These are phyloP conservation scores for Cryptococcus sp. DNA, from an alignment of 1,284 basidiomycete genomes.

Conservation along the genomic window DNA sequence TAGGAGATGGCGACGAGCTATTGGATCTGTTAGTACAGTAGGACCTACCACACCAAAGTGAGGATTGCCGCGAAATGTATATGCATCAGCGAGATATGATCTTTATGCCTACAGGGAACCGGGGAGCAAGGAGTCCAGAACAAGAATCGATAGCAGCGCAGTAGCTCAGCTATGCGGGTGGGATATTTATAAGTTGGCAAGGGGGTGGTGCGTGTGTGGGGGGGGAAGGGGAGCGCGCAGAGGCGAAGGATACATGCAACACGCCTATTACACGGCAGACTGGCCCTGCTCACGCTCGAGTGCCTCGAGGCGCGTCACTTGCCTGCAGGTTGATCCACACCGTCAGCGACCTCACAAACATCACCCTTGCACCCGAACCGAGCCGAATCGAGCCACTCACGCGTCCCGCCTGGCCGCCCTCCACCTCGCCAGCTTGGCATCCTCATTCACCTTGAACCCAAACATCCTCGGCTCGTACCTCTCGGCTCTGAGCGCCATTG, in stretches of 20 bases:
- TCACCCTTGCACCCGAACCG: not conserved
- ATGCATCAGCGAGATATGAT: not conserved
- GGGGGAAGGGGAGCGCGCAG: no score
- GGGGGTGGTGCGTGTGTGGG: no score
- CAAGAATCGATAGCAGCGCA: no score
- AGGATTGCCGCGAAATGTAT: not conserved
- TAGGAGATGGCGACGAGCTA: not conserved
- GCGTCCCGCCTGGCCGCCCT: slow-evolving; percentile 81
- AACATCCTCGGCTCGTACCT: slow-evolving; percentile 86
- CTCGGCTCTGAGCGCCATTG: slow-evolving; percentile 79
- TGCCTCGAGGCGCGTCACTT: slow-evolving; percentile 50
- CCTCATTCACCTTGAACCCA: slow-evolving; percentile 89
- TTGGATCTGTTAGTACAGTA: not conserved
- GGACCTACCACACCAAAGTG: not conserved
- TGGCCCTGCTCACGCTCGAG: slow-evolving; percentile 43
- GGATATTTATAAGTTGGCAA: no score
- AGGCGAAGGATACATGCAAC: no score
- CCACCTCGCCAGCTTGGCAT: slow-evolving; percentile 88
- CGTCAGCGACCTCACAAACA: not conserved
- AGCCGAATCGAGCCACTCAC: slow-evolving; percentile 53
- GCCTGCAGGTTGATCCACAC: slow-evolving; percentile 32
- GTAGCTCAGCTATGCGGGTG: no score
- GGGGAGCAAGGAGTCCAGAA: no score
- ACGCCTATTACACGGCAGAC: slow-evolving; percentile 6
- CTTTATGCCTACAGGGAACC: not conserved